Evolutionary conservation across 2,329 filamentous ascomycete species (phyloP).

Genomic region (Colletotrichum graminicola): DNA sequence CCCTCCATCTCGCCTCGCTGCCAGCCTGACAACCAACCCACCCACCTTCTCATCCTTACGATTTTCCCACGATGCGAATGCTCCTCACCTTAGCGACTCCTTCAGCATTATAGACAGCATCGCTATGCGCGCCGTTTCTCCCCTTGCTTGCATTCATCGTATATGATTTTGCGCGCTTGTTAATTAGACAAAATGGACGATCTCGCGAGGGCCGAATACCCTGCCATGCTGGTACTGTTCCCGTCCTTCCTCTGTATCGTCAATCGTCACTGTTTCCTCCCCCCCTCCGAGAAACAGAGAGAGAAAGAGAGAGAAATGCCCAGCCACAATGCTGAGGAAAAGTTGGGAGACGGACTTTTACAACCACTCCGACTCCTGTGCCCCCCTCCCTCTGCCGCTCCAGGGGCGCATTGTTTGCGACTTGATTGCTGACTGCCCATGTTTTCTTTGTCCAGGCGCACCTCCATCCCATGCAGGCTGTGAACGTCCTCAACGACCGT

Average conservation of each 20-base stretch:
- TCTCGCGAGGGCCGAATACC: conserved; percentile 89
- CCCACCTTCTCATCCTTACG: conserved; percentile 32
- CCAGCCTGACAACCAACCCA: conserved; percentile 21
- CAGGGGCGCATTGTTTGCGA: conserved; percentile 39
- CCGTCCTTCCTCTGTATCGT: conserved; percentile 3
- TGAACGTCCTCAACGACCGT: conserved; percentile 85
- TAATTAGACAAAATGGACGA: conserved; percentile 71
- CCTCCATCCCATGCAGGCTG: conserved; percentile 85
- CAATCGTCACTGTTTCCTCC: conserved; percentile 20
- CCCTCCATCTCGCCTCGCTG: conserved; percentile 18
- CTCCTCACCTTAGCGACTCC: conserved; percentile 40
- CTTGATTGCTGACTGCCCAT: conserved; percentile 38
- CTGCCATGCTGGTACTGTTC: conserved; percentile 84
- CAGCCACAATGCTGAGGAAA: not conserved
- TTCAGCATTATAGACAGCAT: conserved; percentile 42
- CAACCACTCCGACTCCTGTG: conserved; percentile 1
- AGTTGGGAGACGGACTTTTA: not conserved
- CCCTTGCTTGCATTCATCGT: conserved; percentile 35
- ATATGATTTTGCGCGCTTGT: conserved; percentile 40
- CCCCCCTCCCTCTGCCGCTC: not conserved
- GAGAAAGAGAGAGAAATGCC: not conserved
- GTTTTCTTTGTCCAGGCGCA: conserved; percentile 69
- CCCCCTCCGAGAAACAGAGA: not conserved
- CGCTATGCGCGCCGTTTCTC: conserved; percentile 43
- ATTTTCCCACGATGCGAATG: conserved; percentile 38